A percentile compares a stretch with the other conserved stretches of the same genome.
Evolutionary conservation across 2,329 filamentous ascomycete genomes (phyloP).

Genomic region (Beauveria varroae): DNA sequence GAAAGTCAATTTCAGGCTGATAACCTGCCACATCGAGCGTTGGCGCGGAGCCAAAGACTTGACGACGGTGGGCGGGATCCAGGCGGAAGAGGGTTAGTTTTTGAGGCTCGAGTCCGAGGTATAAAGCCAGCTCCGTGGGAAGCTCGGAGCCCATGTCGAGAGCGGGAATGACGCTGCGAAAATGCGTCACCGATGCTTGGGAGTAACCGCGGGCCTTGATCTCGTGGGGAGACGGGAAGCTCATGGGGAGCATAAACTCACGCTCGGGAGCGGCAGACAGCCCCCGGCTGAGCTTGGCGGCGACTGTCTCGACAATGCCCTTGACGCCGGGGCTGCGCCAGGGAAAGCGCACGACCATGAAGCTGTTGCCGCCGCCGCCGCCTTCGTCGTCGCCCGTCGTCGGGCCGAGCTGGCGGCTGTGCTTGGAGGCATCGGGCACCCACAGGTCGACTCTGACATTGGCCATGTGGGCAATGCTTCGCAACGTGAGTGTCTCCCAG

Average conservation of each 20-base stretch:
- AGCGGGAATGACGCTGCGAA: slow-evolving; percentile 48
- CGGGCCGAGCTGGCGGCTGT: slow-evolving; percentile 41
- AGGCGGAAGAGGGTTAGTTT: slow-evolving; percentile 62
- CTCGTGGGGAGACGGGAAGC: slow-evolving; percentile 49
- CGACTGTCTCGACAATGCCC: slow-evolving; percentile 36
- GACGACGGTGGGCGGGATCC: slow-evolving; percentile 47
- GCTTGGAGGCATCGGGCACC: slow-evolving; percentile 56
- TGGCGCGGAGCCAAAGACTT: slow-evolving; percentile 55
- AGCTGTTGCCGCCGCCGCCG: slow-evolving; percentile 22
- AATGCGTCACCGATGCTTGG: slow-evolving; percentile 56
- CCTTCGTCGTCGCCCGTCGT: slow-evolving; percentile 19
- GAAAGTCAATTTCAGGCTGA: slow-evolving; percentile 59
- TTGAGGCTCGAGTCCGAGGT: slow-evolving; percentile 55
- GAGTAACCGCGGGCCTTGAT: slow-evolving; percentile 52
- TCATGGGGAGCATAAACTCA: slow-evolving; percentile 60
- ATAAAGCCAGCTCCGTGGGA: slow-evolving; percentile 54
- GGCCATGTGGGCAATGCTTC: slow-evolving; percentile 63
- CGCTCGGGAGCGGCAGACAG: slow-evolving; percentile 46
- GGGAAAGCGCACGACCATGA: slow-evolving; percentile 61
- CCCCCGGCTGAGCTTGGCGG: slow-evolving; percentile 45
- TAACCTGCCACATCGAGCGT: slow-evolving; percentile 50
- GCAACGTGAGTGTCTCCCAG: slow-evolving; percentile 67
- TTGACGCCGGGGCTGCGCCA: slow-evolving; percentile 43
- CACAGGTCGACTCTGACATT: slow-evolving; percentile 61
- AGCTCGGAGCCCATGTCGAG: slow-evolving; percentile 52